These are phyloP conservation scores for Musa schizocarpa DNA, from an alignment of 176 grass and related monocot genomes.

Conservation along the genomic window DNA sequence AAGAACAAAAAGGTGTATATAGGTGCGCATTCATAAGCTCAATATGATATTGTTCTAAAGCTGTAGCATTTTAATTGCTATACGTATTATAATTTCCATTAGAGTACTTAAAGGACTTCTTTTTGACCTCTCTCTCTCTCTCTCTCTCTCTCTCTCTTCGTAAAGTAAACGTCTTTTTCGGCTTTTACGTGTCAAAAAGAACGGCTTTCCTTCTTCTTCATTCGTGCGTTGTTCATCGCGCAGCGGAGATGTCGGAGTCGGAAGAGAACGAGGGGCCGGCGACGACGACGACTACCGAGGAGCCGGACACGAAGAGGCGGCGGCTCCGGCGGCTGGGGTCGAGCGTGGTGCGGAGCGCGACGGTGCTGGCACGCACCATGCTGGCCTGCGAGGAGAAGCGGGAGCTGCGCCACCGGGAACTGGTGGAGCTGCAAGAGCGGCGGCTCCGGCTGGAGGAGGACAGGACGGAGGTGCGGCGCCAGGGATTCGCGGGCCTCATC, in stretches of 20 bases:
- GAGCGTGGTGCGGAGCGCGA: constrained; percentile 85
- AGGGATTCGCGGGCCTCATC: constrained; percentile 72
- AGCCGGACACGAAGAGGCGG: constrained; percentile 71
- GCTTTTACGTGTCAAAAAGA: constrained; percentile 5
- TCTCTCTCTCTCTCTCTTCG: background rate
- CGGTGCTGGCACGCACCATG: constrained; percentile 71
- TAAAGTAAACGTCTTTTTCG: background rate
- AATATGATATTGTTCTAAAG: background rate
- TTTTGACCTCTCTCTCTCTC: background rate
- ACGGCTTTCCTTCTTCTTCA: background rate
- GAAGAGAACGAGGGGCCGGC: constrained; percentile 26
- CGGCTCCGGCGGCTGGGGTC: constrained; percentile 54
- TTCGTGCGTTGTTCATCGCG: background rate
- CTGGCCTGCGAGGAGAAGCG: constrained; percentile 91
- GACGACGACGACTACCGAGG: constrained; percentile 3
- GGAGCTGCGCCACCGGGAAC: constrained; percentile 76
- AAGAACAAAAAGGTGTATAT: background rate
- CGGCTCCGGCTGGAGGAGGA: constrained; percentile 73
- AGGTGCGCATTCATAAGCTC: background rate
- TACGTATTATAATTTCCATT: constrained; percentile 1
- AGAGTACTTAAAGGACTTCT: background rate
- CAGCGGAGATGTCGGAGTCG: constrained; percentile 60
- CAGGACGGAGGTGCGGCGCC: constrained; percentile 71
- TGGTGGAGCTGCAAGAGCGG: constrained; percentile 83
- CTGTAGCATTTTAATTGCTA: background rate